A percentile compares a stretch with the other conserved stretches of the same genome.
Evolutionary conservation across 495 filamentous ascomycete species (phyloP).

Genomic region (Penicillium simplicissimum): DNA sequence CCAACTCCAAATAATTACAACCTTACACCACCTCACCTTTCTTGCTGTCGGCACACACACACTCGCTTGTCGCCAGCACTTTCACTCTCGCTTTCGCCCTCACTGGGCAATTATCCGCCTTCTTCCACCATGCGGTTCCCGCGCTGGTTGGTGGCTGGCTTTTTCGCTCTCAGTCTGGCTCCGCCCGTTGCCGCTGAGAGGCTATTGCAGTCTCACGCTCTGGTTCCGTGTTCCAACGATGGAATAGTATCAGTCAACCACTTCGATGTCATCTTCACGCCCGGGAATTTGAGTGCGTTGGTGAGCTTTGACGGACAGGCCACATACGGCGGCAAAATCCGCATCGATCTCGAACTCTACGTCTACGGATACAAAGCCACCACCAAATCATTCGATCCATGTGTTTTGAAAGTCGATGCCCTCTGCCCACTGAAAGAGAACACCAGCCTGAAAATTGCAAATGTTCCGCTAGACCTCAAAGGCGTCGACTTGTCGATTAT

Average conservation of each 20-base stretch:
- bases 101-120: neutral
- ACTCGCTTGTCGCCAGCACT: neutral
- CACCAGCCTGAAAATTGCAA: slow-evolving; percentile 16
- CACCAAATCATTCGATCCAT: slow-evolving; percentile 65
- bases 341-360: slow-evolving; percentile 64
- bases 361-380: slow-evolving; percentile 75
- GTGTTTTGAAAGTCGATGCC: slow-evolving; percentile 59
- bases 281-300: slow-evolving; percentile 60
- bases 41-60: slow-evolving; percentile 2
- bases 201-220: slow-evolving; percentile 60
- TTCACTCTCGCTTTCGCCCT: neutral
- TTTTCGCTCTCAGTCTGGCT: slow-evolving; percentile 48
- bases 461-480: slow-evolving; percentile 63
- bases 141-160: slow-evolving; percentile 18
- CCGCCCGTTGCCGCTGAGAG: slow-evolving; percentile 35
- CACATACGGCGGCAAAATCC: slow-evolving; percentile 71
- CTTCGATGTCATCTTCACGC: slow-evolving; percentile 70
- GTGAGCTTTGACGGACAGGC: slow-evolving; percentile 74
- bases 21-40: too few relatives aligned
- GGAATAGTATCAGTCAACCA: slow-evolving; percentile 66
- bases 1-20: neutral
- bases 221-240: slow-evolving; percentile 66
- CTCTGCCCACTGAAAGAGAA: slow-evolving; percentile 75
- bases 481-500: slow-evolving; percentile 57
- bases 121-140: slow-evolving; percentile 16